Conservation (phyloP, 306 rosid species). For the Cucumis hystrix region DNA sequence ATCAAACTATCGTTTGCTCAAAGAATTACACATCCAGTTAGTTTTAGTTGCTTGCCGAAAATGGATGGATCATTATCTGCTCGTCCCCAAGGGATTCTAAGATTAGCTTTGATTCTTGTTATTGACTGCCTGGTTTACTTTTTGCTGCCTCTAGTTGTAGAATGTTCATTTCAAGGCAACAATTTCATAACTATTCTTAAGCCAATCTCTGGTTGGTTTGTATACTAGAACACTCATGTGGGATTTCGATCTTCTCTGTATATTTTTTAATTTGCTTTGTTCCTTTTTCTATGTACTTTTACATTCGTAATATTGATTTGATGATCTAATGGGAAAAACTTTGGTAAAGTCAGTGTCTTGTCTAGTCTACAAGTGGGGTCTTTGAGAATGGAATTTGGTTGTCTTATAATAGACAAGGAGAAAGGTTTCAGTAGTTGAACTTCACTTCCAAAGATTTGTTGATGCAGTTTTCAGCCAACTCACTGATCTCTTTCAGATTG, state of each 20-base stretch:
- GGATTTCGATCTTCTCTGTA: background rate
- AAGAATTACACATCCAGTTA: background rate
- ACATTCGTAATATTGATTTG: background rate
- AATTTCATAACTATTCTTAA: background rate
- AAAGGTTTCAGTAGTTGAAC: no score
- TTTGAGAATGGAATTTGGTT: no score
- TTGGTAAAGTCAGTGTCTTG: background rate
- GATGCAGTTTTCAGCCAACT: background rate
- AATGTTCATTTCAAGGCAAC: background rate
- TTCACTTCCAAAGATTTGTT: background rate
- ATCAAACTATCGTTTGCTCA: background rate
- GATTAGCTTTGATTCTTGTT: background rate
- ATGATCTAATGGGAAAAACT: background rate
- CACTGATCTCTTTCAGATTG: background rate
- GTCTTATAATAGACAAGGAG: no score
- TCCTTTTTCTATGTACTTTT: background rate
- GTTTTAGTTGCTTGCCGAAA: background rate
- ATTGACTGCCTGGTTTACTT: background rate
- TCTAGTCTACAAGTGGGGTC: background rate
- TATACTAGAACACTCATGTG: background rate
- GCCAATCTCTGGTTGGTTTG: background rate
- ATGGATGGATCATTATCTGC: background rate
- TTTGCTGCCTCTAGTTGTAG: background rate
- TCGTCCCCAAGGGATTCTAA: background rate
- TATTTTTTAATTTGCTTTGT: background rate